Conservation (phyloP, 1,284 basidiomycete genomes). For the Rhodotorula sp. region DNA sequence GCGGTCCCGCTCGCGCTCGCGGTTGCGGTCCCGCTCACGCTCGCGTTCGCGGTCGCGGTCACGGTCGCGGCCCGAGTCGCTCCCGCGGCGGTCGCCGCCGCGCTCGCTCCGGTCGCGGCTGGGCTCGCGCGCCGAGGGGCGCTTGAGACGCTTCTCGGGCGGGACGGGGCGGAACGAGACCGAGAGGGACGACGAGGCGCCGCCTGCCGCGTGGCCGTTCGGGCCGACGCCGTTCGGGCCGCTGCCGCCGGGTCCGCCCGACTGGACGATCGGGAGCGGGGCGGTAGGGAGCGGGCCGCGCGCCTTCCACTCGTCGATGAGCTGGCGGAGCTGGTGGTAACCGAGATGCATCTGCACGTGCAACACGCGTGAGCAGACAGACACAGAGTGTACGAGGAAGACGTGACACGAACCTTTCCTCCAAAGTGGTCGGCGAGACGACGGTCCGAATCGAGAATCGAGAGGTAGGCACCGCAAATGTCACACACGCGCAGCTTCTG, state of each 20-base stretch:
- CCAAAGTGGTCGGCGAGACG: constrained; percentile 99
- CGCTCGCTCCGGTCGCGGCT: constrained; percentile 6
- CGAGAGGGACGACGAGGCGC: not conserved
- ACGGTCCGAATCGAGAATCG: constrained; percentile 95
- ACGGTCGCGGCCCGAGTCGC: constrained; percentile 1
- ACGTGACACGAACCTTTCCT: constrained; percentile 72
- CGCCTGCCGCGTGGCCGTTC: constrained; percentile 6
- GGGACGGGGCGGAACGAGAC: constrained; percentile 37
- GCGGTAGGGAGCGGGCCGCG: constrained; percentile 42
- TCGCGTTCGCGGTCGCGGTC: constrained; percentile 11
- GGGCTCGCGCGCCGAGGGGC: constrained; percentile 4
- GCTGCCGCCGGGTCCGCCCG: constrained; percentile 29
- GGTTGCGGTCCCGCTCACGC: constrained; percentile 5
- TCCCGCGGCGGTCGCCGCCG: constrained; percentile 8
- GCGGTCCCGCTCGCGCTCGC: constrained; percentile 8
- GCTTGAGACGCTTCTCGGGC: constrained; percentile 25
- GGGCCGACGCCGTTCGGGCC: not conserved
- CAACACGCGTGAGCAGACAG: not conserved
- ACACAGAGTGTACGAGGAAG: not conserved
- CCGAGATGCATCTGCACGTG: constrained; percentile 87
- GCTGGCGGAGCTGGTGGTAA: constrained; percentile 94
- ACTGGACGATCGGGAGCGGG: constrained; percentile 47
- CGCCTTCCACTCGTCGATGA: constrained; percentile 68
- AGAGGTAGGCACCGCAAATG: constrained; percentile 97
- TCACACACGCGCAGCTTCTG: constrained; percentile 99